Evolutionary conservation across 2,329 filamentous ascomycete species (phyloP).

Genomic region (Alternaria brassicicola): DNA sequence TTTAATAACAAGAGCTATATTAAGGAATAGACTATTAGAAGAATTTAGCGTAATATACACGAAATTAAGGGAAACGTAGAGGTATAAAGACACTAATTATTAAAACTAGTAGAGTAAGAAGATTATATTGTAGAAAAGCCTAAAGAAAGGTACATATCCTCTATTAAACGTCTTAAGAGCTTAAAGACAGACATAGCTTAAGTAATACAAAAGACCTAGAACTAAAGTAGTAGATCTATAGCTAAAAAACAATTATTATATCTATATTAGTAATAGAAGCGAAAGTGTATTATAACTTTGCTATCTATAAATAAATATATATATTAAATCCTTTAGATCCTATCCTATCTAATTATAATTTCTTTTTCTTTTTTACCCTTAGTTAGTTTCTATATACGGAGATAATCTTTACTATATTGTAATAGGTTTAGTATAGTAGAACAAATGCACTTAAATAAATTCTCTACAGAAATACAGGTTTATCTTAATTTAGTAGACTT

Average conservation of each 20-base stretch:
- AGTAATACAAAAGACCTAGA: constrained; percentile 14
- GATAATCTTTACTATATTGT: not conserved
- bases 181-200: constrained; percentile 8
- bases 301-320: constrained; percentile 4
- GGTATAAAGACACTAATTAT: constrained; percentile 13
- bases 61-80: constrained; percentile 15
- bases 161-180: constrained; percentile 1
- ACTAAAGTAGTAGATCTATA: constrained; percentile 5
- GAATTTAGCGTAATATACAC: constrained; percentile 8
- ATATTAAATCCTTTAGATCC: constrained; percentile 9
- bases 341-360: not conserved
- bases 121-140: constrained; percentile 11
- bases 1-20: constrained; percentile 14
- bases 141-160: not conserved
- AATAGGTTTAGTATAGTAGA: not conserved
- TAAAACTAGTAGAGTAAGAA: constrained; percentile 20
- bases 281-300: constrained; percentile 7
- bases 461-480: constrained; percentile 1
- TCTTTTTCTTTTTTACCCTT: constrained; percentile 1
- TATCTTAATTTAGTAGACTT: constrained; percentile 7
- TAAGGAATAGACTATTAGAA: not conserved
- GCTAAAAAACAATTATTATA: constrained; percentile 4
- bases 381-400: constrained; percentile 1
- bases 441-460: not conserved
- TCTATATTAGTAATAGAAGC: constrained; percentile 4